Conservation (phyloP, 2,329 filamentous ascomycete species). For the Aspergillaceae sp. region DNA sequence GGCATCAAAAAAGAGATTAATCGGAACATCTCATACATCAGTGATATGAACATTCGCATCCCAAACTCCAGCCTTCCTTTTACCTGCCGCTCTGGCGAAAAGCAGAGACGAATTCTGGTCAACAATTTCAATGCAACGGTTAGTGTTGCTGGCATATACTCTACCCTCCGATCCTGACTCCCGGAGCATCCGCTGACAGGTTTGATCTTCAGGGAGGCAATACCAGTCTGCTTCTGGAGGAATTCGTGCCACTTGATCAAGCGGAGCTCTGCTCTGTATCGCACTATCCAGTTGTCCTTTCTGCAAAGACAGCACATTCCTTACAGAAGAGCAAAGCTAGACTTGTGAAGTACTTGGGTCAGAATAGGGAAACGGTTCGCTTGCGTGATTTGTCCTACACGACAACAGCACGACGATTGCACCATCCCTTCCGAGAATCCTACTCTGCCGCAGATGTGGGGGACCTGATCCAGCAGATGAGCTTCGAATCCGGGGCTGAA, state of each 20-base stretch:
- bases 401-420: conserved; percentile 50
- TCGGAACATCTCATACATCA: conserved; percentile 22
- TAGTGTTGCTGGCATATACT: no score
- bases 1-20: conserved; percentile 39
- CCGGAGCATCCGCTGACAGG: no score
- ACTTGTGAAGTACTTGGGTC: not conserved
- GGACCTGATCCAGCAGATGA: not conserved
- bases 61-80: conserved; percentile 7
- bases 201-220: not conserved
- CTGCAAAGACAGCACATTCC: not conserved
- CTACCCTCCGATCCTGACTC: no score
- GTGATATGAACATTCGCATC: conserved; percentile 20
- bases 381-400: conserved; percentile 52
- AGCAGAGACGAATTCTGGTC: conserved; percentile 38
- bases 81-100: conserved; percentile 25
- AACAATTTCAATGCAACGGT: conserved; percentile 64
- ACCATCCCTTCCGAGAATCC: conserved; percentile 27
- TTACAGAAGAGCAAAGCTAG: not conserved
- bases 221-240: not conserved
- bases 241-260: not conserved
- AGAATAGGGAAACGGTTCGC: no score
- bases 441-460: not conserved
- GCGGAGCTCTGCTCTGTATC: no score
- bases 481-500: no score
- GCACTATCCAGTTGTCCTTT: not conserved